These are phyloP conservation scores for Aspergillus brunneoviolaceus DNA, from an alignment of 2,329 filamentous ascomycete genomes.

Conservation along the genomic window DNA sequence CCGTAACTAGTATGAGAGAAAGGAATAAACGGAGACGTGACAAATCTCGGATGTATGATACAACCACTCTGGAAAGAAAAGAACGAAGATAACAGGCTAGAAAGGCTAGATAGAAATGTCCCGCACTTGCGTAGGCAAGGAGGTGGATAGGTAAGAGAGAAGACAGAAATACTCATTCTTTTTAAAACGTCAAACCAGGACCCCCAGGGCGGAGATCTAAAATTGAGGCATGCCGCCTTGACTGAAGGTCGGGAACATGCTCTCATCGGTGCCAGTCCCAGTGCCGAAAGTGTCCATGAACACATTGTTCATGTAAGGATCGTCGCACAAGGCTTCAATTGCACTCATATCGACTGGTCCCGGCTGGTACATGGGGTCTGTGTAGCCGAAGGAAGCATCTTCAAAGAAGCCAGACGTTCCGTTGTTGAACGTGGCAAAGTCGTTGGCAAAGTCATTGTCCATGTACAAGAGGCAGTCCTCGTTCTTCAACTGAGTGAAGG, in stretches of 20 bases:
- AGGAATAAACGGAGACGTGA: background rate
- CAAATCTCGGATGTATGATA: slow-evolving; percentile 1
- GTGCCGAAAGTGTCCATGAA: background rate
- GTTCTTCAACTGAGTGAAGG: slow-evolving; percentile 2
- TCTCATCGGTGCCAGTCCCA: background rate
- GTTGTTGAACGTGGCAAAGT: slow-evolving; percentile 2
- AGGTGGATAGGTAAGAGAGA: background rate
- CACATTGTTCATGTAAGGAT: slow-evolving; percentile 4
- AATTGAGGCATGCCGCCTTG: slow-evolving; percentile 2
- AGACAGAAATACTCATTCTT: background rate
- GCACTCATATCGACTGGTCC: background rate
- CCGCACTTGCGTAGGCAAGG: background rate
- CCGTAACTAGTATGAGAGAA: slow-evolving; percentile 7
- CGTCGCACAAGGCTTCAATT: slow-evolving; percentile 2
- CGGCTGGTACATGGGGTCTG: slow-evolving; percentile 1
- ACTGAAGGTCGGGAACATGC: background rate
- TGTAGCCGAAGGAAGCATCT: slow-evolving; percentile 5
- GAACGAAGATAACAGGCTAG: background rate
- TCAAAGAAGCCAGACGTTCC: slow-evolving; percentile 5
- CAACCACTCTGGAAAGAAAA: background rate
- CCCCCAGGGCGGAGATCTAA: background rate
- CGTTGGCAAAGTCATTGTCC: slow-evolving; percentile 8
- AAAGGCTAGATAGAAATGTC: background rate
- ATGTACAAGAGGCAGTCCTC: slow-evolving; percentile 7
- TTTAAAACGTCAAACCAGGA: background rate